Conservation (phyloP, 352 stramenopile species). For the Plasmopara viticola region DNA sequence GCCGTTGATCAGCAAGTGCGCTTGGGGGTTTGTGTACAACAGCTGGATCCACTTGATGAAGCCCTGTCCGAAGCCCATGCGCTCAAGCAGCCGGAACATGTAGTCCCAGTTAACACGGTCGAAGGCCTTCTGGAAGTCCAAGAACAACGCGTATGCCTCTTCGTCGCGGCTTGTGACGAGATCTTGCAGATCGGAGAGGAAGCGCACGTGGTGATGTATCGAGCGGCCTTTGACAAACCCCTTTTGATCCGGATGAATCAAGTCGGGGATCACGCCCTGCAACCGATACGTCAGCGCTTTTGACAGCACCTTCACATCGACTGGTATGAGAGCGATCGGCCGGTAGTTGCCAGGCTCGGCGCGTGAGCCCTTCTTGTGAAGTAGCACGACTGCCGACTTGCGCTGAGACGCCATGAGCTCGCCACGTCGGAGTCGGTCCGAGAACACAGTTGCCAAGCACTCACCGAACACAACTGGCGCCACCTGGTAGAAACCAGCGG, state of each 20-base stretch:
- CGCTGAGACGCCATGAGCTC: no score
- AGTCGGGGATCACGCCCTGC: background rate
- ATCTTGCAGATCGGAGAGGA: no score
- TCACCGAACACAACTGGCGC: no score
- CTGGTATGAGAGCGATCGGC: background rate
- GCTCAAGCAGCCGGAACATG: background rate
- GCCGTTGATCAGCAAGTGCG: background rate
- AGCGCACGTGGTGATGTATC: background rate
- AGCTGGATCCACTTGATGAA: background rate
- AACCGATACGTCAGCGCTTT: no score
- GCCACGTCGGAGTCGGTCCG: no score
- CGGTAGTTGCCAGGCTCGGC: background rate
- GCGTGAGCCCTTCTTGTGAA: background rate
- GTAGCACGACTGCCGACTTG: background rate
- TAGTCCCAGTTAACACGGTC: background rate
- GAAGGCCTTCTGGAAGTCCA: background rate
- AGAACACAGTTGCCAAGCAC: no score
- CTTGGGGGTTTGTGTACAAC: background rate
- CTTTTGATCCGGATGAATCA: background rate
- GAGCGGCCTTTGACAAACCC: background rate
- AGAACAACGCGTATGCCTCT: no score
- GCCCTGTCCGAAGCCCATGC: background rate
- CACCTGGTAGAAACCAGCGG: no score
- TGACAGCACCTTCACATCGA: no score
- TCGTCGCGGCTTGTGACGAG: no score